phyloP scores from a whole-genome alignment of 306 rosid genomes.

The Carpinus fangiana region DNA sequence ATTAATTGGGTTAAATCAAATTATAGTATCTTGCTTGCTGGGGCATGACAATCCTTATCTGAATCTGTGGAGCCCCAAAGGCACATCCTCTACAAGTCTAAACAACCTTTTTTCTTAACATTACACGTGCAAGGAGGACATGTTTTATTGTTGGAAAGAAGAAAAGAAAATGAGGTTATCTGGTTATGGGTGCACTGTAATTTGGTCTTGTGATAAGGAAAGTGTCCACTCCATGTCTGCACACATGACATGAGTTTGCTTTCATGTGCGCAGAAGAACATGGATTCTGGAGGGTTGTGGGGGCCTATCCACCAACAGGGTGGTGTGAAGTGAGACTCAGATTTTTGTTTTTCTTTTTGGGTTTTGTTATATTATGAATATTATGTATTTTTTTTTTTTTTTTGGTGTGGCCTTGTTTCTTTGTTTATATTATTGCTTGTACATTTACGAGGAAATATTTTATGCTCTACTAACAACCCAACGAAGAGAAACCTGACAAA shows the following conservation, averaged over 20 bases:
- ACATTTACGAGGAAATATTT: background rate
- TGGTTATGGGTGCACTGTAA: constrained; percentile 17
- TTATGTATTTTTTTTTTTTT: no score
- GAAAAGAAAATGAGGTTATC: background rate
- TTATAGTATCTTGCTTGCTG: background rate
- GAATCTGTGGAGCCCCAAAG: background rate
- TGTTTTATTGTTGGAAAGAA: background rate
- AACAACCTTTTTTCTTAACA: background rate
- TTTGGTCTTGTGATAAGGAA: constrained; percentile 14
- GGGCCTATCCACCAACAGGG: constrained; percentile 25
- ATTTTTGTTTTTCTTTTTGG: background rate
- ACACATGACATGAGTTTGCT: background rate
- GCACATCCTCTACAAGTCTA: background rate
- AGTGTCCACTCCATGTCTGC: background rate
- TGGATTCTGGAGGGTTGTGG: constrained; percentile 28
- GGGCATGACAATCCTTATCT: background rate
- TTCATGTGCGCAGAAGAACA: constrained; percentile 20
- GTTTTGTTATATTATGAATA: no score
- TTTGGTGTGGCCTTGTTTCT: no score
- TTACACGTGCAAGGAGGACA: constrained; percentile 11
- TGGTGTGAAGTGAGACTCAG: background rate
- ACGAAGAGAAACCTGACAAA: no score
- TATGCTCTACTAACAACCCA: no score
- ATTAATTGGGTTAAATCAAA: no score
- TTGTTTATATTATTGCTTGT: background rate